These are phyloP conservation scores for Knoxdaviesia proteae DNA, from an alignment of 2,329 filamentous ascomycete species.

Conservation along the genomic window DNA sequence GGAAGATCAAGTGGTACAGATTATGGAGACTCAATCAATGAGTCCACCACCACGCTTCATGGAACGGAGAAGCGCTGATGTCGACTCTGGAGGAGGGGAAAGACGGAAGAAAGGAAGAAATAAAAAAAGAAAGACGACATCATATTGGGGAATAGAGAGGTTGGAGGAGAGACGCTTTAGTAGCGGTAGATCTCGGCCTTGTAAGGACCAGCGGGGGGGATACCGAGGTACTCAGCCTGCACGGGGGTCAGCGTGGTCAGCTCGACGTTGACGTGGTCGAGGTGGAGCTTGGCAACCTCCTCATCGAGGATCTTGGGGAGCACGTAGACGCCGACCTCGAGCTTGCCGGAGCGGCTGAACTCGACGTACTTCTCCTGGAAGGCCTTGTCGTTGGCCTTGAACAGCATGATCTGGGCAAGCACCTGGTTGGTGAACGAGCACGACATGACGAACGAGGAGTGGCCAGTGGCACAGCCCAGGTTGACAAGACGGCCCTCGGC, in stretches of 20 bases:
- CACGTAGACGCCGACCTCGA: slow-evolving; percentile 82
- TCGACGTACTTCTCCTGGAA: slow-evolving; percentile 92
- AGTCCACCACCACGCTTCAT: too few relatives aligned
- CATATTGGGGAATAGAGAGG: slow-evolving; percentile 2
- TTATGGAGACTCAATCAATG: too few relatives aligned
- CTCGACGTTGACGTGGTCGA: slow-evolving; percentile 85
- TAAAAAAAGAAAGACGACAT: neutral
- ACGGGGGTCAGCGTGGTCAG: slow-evolving; percentile 65
- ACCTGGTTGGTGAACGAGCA: slow-evolving; percentile 99
- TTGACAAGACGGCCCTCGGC: slow-evolving; percentile 98
- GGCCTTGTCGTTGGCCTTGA: slow-evolving; percentile 70
- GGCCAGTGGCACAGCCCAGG: slow-evolving; percentile 94
- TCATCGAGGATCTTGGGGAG: slow-evolving; percentile 98
- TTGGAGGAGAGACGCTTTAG: slow-evolving; percentile 14
- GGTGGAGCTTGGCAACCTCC: slow-evolving; percentile 88
- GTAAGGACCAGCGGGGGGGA: slow-evolving; percentile 74
- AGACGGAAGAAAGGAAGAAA: neutral
- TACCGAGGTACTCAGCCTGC: slow-evolving; percentile 88
- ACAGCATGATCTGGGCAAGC: slow-evolving; percentile 96
- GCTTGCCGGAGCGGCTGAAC: slow-evolving; percentile 82
- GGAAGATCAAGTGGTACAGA: neutral
- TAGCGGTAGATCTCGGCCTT: slow-evolving; percentile 73
- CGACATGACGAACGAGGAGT: slow-evolving; percentile 99
- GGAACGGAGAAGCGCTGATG: too few relatives aligned
- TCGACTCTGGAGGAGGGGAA: neutral